A percentile compares a stretch with the other conserved stretches of the same genome.
These are phyloP conservation scores for Xylaria sp. DNA, from an alignment of 2,329 filamentous ascomycete genomes.

Conservation along the genomic window DNA sequence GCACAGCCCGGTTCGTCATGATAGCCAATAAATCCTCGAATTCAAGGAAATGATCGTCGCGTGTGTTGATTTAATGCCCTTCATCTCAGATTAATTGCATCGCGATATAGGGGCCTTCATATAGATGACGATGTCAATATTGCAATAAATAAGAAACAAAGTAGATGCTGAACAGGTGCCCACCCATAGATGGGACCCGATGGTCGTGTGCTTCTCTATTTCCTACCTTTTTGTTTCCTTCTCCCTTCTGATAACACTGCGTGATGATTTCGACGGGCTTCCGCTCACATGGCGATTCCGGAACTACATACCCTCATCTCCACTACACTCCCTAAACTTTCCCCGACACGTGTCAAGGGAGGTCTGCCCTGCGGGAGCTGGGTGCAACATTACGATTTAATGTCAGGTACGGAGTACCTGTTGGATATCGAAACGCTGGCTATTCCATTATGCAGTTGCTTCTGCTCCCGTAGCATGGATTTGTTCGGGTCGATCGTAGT, in stretches of 20 bases:
- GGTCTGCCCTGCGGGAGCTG: background rate
- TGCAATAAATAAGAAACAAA: background rate
- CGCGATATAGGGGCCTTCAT: conserved; percentile 26
- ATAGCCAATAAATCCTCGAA: conserved; percentile 15
- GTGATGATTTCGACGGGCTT: conserved; percentile 29
- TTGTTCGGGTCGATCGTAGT: conserved; percentile 19
- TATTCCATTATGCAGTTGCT: conserved; percentile 25
- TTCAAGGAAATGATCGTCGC: conserved; percentile 13
- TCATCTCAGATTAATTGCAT: conserved; percentile 22
- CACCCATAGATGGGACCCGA: conserved; percentile 3
- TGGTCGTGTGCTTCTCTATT: conserved; percentile 27
- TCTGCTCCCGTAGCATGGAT: conserved; percentile 5
- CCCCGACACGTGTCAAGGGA: conserved; percentile 29
- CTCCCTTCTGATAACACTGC: conserved; percentile 21
- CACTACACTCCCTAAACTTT: conserved; percentile 13
- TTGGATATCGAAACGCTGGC: conserved; percentile 12
- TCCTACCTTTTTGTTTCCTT: background rate
- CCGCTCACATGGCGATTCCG: conserved; percentile 23
- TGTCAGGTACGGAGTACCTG: conserved; percentile 24
- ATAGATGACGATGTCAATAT: conserved; percentile 12
- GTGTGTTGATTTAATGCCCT: conserved; percentile 11
- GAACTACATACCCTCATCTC: conserved; percentile 24
- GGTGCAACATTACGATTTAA: conserved; percentile 16
- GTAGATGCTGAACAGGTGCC: conserved; percentile 7
- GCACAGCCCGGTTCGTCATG: conserved; percentile 27